Conservation (phyloP, 768 basidiomycete genomes). For the Clavulina sp. region DNA sequence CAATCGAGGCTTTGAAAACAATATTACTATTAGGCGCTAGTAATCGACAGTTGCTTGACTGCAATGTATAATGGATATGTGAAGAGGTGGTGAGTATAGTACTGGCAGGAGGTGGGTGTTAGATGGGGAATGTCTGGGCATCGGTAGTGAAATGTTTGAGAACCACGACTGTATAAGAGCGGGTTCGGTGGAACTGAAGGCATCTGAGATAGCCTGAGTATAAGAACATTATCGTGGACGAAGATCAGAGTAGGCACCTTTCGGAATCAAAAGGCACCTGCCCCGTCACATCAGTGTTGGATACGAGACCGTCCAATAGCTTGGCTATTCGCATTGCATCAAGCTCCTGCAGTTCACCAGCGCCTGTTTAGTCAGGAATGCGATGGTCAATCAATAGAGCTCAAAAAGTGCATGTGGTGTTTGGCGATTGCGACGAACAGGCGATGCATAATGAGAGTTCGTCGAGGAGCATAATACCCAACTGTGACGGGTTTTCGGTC, state of each 20-base stretch:
- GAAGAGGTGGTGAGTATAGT: neutral
- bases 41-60: neutral
- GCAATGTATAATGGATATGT: neutral
- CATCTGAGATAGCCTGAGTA: neutral
- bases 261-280: neutral
- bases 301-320: neutral
- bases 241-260: neutral
- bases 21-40: neutral
- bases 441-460: neutral
- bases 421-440: too few species aligned
- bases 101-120: neutral
- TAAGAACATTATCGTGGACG: neutral
- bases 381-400: neutral
- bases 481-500: too few species aligned
- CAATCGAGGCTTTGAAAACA: neutral
- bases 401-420: neutral
- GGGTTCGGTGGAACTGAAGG: neutral
- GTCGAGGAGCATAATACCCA: too few species aligned
- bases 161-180: neutral
- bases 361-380: neutral
- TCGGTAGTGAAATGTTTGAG: neutral
- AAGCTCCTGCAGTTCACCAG: neutral
- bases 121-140: neutral
- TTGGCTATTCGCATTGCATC: neutral
- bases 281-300: neutral